These are phyloP conservation scores for Petunia secreta DNA, from an alignment of 257 asterid species.

Conservation along the genomic window DNA sequence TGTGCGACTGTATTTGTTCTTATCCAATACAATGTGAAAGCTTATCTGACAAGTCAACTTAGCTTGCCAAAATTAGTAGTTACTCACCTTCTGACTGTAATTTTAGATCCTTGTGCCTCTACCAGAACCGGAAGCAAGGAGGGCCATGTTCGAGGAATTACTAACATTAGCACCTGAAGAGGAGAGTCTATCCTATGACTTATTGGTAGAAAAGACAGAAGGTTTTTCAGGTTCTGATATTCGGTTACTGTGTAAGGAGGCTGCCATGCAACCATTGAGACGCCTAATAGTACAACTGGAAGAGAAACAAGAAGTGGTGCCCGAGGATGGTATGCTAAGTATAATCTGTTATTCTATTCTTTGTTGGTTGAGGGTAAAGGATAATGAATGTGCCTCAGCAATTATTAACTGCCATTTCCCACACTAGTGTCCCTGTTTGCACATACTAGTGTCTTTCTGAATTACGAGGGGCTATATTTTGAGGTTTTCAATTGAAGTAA, in stretches of 20 bases:
- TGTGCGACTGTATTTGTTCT: background rate
- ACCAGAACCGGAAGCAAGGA: slow-evolving; percentile 92
- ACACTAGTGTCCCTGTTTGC: too few species aligned
- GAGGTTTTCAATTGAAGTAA: background rate
- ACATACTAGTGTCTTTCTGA: too few species aligned
- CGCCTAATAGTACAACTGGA: slow-evolving; percentile 75
- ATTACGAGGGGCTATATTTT: background rate
- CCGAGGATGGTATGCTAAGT: slow-evolving; percentile 71
- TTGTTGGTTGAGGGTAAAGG: background rate
- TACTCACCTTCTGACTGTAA: slow-evolving; percentile 30
- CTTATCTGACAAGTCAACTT: background rate
- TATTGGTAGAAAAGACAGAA: slow-evolving; percentile 68
- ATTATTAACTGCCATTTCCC: too few species aligned
- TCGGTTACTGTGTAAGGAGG: slow-evolving; percentile 90
- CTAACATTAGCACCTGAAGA: slow-evolving; percentile 54
- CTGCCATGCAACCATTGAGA: slow-evolving; percentile 95
- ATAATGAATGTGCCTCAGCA: background rate
- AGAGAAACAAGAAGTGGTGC: slow-evolving; percentile 59
- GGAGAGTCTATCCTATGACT: slow-evolving; percentile 65
- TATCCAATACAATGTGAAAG: background rate
- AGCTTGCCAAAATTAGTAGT: background rate
- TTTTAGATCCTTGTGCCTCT: slow-evolving; percentile 90
- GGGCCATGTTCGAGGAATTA: slow-evolving; percentile 83
- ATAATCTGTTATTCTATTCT: slow-evolving; percentile 10
- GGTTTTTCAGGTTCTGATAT: slow-evolving; percentile 95